phyloP scores from a whole-genome alignment of 2,329 filamentous ascomycete genomes.

The Aureobasidium sp. region DNA sequence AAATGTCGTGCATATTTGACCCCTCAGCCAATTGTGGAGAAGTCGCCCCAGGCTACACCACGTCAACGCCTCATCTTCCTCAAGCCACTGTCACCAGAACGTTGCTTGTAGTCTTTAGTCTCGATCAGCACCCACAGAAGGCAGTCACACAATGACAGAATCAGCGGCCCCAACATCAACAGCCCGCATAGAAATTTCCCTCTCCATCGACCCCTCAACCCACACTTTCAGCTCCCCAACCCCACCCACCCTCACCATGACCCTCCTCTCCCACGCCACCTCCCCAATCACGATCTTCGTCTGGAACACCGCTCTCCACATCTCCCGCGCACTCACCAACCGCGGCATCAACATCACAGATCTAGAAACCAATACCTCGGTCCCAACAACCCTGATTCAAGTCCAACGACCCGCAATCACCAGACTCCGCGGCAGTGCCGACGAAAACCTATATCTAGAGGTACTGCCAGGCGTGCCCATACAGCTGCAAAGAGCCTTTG shows the following conservation, averaged over 20 bases:
- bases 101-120: too few relatives aligned
- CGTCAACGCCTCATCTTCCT: too few relatives aligned
- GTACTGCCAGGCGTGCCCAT: background rate
- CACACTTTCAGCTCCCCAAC: background rate
- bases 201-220: background rate
- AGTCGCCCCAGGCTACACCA: background rate
- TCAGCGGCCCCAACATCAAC: background rate
- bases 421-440: background rate
- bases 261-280: background rate
- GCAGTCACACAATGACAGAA: background rate
- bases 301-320: background rate
- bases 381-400: background rate
- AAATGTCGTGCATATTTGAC: background rate
- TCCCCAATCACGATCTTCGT: background rate
- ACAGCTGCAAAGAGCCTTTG: background rate
- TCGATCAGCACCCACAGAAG: too few relatives aligned
- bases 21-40: background rate
- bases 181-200: background rate
- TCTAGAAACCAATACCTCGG: background rate
- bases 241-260: background rate
- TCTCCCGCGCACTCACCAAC: background rate
- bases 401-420: background rate
- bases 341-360: background rate
- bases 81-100: too few relatives aligned
- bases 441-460: background rate